Evolutionary conservation across 192 early-diverging fungal species (phyloP), one percentile per base, ranked within the genome.

Genomic region (Podila clonocystis): DNA sequence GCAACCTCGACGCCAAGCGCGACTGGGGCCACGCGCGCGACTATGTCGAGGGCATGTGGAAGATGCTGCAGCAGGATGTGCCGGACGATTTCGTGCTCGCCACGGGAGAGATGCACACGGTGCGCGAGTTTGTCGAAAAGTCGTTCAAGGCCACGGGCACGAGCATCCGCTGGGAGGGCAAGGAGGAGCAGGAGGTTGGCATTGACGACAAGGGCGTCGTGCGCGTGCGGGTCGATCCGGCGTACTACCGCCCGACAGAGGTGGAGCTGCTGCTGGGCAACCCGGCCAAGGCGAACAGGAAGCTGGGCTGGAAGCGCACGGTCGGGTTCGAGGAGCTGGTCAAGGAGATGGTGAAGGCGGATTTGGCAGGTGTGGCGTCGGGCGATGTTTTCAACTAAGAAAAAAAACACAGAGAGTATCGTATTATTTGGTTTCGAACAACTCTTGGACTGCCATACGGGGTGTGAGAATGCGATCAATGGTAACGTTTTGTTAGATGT

Each of bases 1-100:
- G 93, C 67, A 94, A 94, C 73, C 77, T 94, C 34, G 91, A 94
- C 82, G 89, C 93, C 58, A 92, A 91, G 82, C 87, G 93, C 82
- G 92, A 93, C 82, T 94, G 93, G 93, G 93, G 93, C 59, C 93
- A 94, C 62, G 93, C 92, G 15, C 85, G 89, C 52, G 93, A 94
- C 68, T 94, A 94, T 80, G 83, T 91, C 52, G 86, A 93, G 83
- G 93, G 93, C 41, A 94, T 93, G 93, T 93, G 92, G 92, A 75
- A 90, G 48, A 94, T 94, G 91, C 83, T 94, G 36, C 93, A 93
- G 82, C 92, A 94, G 82, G 91, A 93, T 6, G 19, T 72, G 9
- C 87, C 91, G 20, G 88, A 93, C 9, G 93, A 94, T 73, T 94
- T 87, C 82, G 92, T 94, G 8, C 83, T 94, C 57, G 91, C 93